Evolutionary conservation across 495 filamentous ascomycete species (phyloP), one percentile per base, ranked within the genome.

Genomic region (Xylaria palmicola): DNA sequence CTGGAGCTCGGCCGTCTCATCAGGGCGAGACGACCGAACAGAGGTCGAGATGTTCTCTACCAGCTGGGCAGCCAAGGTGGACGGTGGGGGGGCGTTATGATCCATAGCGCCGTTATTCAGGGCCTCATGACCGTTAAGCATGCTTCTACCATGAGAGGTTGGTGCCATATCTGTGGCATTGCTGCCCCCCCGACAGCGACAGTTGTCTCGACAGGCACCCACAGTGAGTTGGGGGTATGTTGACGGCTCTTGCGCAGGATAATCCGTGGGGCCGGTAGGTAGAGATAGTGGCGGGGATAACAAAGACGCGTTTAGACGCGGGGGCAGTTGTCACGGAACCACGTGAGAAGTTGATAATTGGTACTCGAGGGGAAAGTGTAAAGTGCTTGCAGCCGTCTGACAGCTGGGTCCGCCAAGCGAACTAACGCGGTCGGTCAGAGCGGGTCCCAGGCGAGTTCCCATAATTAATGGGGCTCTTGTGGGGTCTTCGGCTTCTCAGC

Each of bases 11-110:
- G 67, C 63, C 19, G 65, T 75, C 56, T 78, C 77, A 62, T 79
- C 78, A 15, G 77, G 70, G 13, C 72, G 69, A 22, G 72, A 72
- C 17, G 71, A 75, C 29, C 69, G 68, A 30, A 72, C 43, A 26
- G 77, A 69, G 20, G 75, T 63, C 13, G 82, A 77, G 54, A 86
- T 75, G 63, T 79, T 80, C 63, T 81, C 77, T 52, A 85, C 86
- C 56, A 91, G 78, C 57, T 88, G 85, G 9, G 85, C 85, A 27
- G 88, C 86, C 58, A 91, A 73, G 34, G 87, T 88, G n/a, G 89
- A 89, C 19, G 86, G 84, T 26, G 87, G 85, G 51, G 82, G 80
- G 15, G 37, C 67, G 27, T 63, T 59, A 20, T 55, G 58, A 36
- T 65, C 62, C 39, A 68, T 17, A 6, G 43, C 50, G 24, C 65